Evolutionary conservation across 2,329 filamentous ascomycete species (phyloP).

Genomic region (Pestalotiopsis sp.): DNA sequence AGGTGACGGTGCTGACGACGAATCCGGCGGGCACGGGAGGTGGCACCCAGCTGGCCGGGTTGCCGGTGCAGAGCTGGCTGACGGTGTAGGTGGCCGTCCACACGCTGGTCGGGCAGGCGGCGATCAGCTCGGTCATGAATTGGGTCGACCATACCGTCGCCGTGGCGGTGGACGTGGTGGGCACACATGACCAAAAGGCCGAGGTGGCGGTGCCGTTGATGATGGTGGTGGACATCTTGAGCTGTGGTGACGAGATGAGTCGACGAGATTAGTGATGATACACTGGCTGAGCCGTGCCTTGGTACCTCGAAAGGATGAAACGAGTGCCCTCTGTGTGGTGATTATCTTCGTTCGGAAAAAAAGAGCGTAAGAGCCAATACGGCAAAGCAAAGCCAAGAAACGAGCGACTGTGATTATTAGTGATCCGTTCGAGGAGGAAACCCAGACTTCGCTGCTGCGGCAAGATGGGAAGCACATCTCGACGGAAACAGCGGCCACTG

Average conservation of each 20-base stretch:
- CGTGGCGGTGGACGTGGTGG: slow-evolving; percentile 26
- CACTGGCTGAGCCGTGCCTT: slow-evolving; percentile 2
- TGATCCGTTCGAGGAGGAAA: slow-evolving; percentile 7
- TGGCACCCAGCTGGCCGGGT: slow-evolving; percentile 30
- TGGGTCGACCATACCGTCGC: slow-evolving; percentile 37
- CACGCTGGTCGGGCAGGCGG: slow-evolving; percentile 39
- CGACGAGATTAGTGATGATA: slow-evolving; percentile 25
- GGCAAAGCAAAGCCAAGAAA: slow-evolving; percentile 18
- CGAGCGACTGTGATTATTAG: slow-evolving; percentile 28
- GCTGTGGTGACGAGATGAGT: neutral
- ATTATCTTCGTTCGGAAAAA: neutral
- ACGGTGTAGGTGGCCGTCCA: slow-evolving; percentile 46
- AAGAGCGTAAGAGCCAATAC: slow-evolving; percentile 12
- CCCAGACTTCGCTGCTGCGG: slow-evolving; percentile 15
- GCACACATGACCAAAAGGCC: slow-evolving; percentile 32
- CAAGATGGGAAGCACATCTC: slow-evolving; percentile 16
- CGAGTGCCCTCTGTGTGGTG: neutral
- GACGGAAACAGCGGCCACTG: slow-evolving; percentile 13
- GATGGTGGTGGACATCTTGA: slow-evolving; percentile 25
- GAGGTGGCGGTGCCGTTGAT: slow-evolving; percentile 32
- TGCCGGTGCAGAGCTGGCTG: slow-evolving; percentile 36
- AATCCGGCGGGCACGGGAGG: slow-evolving; percentile 39
- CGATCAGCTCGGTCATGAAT: slow-evolving; percentile 39
- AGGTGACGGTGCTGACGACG: slow-evolving; percentile 39
- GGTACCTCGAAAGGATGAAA: neutral